Evolutionary conservation across 768 basidiomycete species (phyloP).

Genomic region (Rhizopogon vinicolor): DNA sequence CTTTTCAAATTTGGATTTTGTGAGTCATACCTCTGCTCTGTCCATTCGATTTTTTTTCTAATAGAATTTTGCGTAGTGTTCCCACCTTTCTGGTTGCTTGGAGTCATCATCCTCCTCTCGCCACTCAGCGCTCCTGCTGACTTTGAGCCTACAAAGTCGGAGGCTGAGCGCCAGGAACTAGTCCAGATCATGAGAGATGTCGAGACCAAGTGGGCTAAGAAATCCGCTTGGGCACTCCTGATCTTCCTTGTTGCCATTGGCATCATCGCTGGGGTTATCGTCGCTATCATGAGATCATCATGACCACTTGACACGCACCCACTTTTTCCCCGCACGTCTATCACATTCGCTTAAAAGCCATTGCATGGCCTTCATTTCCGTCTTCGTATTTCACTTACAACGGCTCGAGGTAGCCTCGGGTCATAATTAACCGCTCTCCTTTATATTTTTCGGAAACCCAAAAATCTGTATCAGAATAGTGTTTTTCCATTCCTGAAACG

Average conservation of each 20-base stretch:
- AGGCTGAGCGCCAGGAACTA: constrained; percentile 28
- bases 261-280: constrained; percentile 1
- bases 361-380: neutral
- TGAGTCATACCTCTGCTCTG: constrained; percentile 20
- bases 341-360: neutral
- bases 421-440: neutral
- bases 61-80: constrained; percentile 29
- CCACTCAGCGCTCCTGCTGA: constrained; percentile 33
- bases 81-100: constrained; percentile 45
- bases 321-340: neutral
- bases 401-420: neutral
- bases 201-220: constrained; percentile 39
- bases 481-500: neutral
- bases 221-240: constrained; percentile 19
- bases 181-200: constrained; percentile 27
- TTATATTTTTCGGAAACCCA: neutral
- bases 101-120: constrained; percentile 33
- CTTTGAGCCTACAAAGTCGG: constrained; percentile 28
- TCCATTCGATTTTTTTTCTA: neutral
- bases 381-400: neutral
- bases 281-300: constrained; percentile 5
- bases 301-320: neutral
- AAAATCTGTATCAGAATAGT: constrained; percentile 1
- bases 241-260: constrained; percentile 3
- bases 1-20: constrained; percentile 48